Conservation (phyloP, 2,329 filamentous ascomycete species). For the Xylaria sp. region DNA sequence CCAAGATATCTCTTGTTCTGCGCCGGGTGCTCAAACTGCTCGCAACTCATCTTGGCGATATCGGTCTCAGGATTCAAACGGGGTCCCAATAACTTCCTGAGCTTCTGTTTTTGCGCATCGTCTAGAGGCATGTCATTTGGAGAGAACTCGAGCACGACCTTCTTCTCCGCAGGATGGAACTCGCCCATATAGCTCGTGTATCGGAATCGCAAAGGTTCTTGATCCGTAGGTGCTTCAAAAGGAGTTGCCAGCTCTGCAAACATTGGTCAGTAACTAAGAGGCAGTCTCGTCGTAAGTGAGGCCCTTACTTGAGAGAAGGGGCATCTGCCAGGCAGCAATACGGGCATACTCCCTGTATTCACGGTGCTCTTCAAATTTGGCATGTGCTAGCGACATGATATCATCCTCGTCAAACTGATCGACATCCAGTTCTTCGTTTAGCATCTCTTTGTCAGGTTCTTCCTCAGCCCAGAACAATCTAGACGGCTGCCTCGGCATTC, state of each 20-base stretch:
- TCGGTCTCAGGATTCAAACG: conserved; percentile 89
- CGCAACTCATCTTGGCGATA: conserved; percentile 88
- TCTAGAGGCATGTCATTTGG: conserved; percentile 77
- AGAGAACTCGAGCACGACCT: conserved; percentile 93
- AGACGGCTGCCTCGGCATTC: not conserved
- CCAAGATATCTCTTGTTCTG: conserved; percentile 97
- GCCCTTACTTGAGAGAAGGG: conserved; percentile 83
- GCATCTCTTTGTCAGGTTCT: conserved; percentile 44
- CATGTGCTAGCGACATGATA: conserved; percentile 83
- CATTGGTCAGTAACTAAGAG: conserved; percentile 14
- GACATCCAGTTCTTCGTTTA: conserved; percentile 43
- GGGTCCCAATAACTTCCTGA: conserved; percentile 85
- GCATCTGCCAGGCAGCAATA: conserved; percentile 95
- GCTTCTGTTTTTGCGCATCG: conserved; percentile 75
- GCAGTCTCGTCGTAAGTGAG: not conserved
- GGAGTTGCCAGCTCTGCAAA: conserved; percentile 80
- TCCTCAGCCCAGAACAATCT: conserved; percentile 45
- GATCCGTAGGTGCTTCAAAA: conserved; percentile 74
- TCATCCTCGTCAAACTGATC: conserved; percentile 82
- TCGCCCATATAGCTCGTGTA: conserved; percentile 98
- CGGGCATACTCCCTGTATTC: conserved; percentile 90
- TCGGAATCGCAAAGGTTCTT: conserved; percentile 86
- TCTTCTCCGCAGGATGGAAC: conserved; percentile 87
- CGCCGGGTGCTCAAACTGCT: conserved; percentile 86
- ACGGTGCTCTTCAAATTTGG: conserved; percentile 86